These are phyloP conservation scores for Fusarium sp. DNA, from an alignment of 2,329 filamentous ascomycete species.

Conservation along the genomic window DNA sequence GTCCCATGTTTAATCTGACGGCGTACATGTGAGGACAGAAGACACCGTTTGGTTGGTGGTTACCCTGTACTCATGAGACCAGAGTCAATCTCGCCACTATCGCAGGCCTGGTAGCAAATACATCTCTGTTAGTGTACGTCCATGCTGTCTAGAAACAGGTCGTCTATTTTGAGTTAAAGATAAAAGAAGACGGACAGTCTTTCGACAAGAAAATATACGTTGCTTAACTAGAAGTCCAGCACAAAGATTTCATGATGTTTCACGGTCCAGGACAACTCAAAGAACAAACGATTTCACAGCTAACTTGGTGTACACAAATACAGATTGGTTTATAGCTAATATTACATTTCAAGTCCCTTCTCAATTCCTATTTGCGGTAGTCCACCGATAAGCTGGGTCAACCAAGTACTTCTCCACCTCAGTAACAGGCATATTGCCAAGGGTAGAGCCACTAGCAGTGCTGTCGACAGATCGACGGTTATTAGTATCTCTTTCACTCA, in stretches of 20 bases:
- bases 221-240: no score
- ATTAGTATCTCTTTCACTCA: not conserved
- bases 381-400: slow-evolving; percentile 27
- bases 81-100: no score
- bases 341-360: rapidly evolving
- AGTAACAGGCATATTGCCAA: slow-evolving; percentile 10
- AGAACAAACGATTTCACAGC: no score
- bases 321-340: not conserved
- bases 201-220: no score
- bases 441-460: not conserved
- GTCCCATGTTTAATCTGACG: not conserved
- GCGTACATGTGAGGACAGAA: not conserved
- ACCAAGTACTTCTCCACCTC: slow-evolving; percentile 13
- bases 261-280: no score
- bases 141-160: no score
- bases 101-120: no score
- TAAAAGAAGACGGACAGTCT: no score
- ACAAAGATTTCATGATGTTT: no score
- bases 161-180: no score
- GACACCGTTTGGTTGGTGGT: no score
- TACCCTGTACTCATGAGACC: not conserved
- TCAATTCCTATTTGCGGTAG: slow-evolving; percentile 20
- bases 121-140: no score
- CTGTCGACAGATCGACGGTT: slow-evolving; percentile 17
- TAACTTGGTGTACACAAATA: not conserved